phyloP scores from a whole-genome alignment of 805 yeast species.

The Ogataea allantospora region DNA sequence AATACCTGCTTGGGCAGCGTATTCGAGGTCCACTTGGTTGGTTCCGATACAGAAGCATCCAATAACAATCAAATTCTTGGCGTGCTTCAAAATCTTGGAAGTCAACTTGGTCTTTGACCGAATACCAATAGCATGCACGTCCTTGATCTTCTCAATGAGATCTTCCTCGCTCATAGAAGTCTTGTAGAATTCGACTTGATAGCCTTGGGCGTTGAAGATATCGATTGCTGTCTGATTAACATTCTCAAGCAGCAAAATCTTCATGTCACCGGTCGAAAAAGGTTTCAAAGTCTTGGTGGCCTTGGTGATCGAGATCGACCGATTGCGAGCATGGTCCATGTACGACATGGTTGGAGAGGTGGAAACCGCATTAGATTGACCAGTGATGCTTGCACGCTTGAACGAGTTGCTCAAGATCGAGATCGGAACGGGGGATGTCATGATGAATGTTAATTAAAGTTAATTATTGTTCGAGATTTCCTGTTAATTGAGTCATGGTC shows the following conservation, averaged over 20 bases:
- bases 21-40: constrained; percentile 92
- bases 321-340: constrained; percentile 49
- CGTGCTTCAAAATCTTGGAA: constrained; percentile 73
- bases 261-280: constrained; percentile 91
- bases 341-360: constrained; percentile 77
- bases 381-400: constrained; percentile 44
- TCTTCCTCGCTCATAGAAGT: constrained; percentile 88
- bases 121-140: constrained; percentile 96
- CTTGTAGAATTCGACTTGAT: constrained; percentile 94
- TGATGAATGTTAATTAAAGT: constrained; percentile 23
- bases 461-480: constrained; percentile 2
- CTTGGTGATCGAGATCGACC: constrained; percentile 42
- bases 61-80: constrained; percentile 82
- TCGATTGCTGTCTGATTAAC: constrained; percentile 90
- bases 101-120: constrained; percentile 94
- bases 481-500: constrained; percentile 12
- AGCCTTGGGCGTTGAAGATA: constrained; percentile 85
- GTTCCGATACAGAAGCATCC: constrained; percentile 99
- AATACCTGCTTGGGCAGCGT: constrained; percentile 88
- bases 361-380: constrained; percentile 70
- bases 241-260: constrained; percentile 86
- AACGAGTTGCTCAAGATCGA: constrained; percentile 51
- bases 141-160: constrained; percentile 87
- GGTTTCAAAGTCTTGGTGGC: constrained; percentile 81
- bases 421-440: constrained; percentile 72